phyloP scores from a whole-genome alignment of 176 grass and related monocot genomes.

The Musa troglodytarum region DNA sequence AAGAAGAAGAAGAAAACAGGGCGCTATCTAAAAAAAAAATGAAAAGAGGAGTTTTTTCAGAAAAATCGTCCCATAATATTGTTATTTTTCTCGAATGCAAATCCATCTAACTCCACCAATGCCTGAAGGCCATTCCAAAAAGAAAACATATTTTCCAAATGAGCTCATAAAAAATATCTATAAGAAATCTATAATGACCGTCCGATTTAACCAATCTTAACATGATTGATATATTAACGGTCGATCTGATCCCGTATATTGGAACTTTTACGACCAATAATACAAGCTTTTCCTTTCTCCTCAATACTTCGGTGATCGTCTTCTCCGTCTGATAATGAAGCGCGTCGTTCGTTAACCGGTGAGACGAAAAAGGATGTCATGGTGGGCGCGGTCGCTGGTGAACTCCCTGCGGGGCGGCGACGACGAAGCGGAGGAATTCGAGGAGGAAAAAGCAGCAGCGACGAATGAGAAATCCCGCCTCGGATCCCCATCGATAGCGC shows the following conservation, averaged over 20 bases:
- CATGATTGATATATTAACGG: background rate
- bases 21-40: too few species aligned
- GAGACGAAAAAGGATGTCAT: background rate
- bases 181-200: background rate
- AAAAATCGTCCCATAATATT: too few species aligned
- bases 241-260: background rate
- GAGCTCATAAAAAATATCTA: background rate
- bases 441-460: background rate
- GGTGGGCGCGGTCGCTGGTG: constrained; percentile 5
- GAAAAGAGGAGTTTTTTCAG: too few species aligned
- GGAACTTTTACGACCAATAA: background rate
- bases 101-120: too few species aligned
- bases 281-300: background rate
- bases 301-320: background rate
- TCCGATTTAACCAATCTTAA: background rate
- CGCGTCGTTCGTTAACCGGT: background rate
- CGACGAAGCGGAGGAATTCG: background rate
- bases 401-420: constrained; percentile 3
- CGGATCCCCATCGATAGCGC: background rate
- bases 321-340: background rate
- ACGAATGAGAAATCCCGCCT: background rate
- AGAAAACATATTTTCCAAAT: too few species aligned
- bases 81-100: too few species aligned
- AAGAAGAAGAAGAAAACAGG: too few species aligned
- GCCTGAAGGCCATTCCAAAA: too few species aligned